Evolutionary conservation across 768 basidiomycete genomes (phyloP).

Genomic region (Saitozyma podzolica): DNA sequence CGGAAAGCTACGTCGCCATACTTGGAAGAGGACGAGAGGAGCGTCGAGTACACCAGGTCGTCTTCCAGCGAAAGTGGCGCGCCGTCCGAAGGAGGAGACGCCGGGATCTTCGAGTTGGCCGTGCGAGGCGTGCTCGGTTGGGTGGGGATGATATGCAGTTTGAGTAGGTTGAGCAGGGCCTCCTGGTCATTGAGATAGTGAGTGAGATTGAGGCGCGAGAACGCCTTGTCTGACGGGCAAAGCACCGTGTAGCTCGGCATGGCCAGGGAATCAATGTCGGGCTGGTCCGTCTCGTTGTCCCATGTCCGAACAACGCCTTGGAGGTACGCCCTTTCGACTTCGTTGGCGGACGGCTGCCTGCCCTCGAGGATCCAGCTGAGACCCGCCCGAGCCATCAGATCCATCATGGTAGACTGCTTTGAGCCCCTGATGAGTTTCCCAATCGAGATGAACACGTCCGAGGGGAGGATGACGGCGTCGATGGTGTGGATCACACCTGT

Average conservation of each 20-base stretch:
- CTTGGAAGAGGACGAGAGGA: constrained; percentile 59
- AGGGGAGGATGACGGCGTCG: constrained; percentile 64
- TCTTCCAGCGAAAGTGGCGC: constrained; percentile 72
- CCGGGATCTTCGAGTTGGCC: constrained; percentile 4
- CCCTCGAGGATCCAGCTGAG: constrained; percentile 91
- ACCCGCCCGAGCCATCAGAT: constrained; percentile 76
- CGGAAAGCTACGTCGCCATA: constrained; percentile 87
- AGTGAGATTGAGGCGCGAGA: constrained; percentile 82
- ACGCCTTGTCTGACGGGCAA: constrained; percentile 88
- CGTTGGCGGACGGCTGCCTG: constrained; percentile 31
- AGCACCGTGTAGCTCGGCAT: constrained; percentile 74
- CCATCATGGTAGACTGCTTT: constrained; percentile 83
- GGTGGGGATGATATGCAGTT: constrained; percentile 54
- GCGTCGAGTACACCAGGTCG: constrained; percentile 70
- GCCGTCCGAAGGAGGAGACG: constrained; percentile 59
- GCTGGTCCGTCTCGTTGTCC: constrained; percentile 12
- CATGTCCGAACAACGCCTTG: constrained; percentile 17
- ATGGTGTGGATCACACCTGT: constrained; percentile 91
- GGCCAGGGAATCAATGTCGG: constrained; percentile 25
- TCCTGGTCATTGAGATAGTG: constrained; percentile 44
- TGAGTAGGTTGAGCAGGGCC: constrained; percentile 49
- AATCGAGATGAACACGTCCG: constrained; percentile 78
- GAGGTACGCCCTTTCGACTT: constrained; percentile 23
- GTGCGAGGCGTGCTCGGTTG: constrained; percentile 16
- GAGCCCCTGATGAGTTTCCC: constrained; percentile 89